Evolutionary conservation across 208 protist species (phyloP), one percentile per base, ranked within the genome.

Genomic region (Acanthamoeba healyi): DNA sequence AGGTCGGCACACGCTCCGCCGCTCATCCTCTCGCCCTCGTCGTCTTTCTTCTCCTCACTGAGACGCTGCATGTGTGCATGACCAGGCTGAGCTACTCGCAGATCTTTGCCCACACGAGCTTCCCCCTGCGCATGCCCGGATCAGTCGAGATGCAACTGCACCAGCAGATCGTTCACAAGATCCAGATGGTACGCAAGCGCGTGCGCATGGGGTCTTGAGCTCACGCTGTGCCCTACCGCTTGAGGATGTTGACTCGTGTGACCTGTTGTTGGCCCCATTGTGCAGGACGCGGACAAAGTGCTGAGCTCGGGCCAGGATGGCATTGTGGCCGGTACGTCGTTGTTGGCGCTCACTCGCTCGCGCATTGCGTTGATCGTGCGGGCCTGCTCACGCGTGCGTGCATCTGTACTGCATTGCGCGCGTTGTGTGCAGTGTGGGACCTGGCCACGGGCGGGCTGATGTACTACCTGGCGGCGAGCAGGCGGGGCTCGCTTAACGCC

Each of bases 241-340:
- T n/a, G n/a, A n/a, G n/a, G n/a, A n/a, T n/a, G n/a, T 24, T 38
- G 15, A 38, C 7, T 72, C 63, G 12, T 24, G 63, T 24, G 19
- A 72, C 19, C 26, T 26, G 12, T 26, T 61, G 54, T 61, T 22
- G 15, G 54, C 15, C 54, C 15, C 63, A 72, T 58, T 19, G 14
- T 15, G n/a, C n/a, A 72, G 63, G 70, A 81, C 70, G 32, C 29
- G 19, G 40, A 81, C 70, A 81, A 81, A 26, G 70, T 81, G 15
- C 0, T 81, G 70, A 81, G n/a, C 40, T 26, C 38, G 26, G 70
- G 70, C 36, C 40, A 81, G 14, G 70, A 81, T 26, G 70, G 70
- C 17, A 3, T 81, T 10, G n/a, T 81, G 22, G 70, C 19, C 22
- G 70, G 70, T 79, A 79, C 19, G 22, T 38, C 10, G 63, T 15